Evolutionary conservation across 2,329 filamentous ascomycete genomes (phyloP).

Genomic region (Pseudocercospora macadamiae): DNA sequence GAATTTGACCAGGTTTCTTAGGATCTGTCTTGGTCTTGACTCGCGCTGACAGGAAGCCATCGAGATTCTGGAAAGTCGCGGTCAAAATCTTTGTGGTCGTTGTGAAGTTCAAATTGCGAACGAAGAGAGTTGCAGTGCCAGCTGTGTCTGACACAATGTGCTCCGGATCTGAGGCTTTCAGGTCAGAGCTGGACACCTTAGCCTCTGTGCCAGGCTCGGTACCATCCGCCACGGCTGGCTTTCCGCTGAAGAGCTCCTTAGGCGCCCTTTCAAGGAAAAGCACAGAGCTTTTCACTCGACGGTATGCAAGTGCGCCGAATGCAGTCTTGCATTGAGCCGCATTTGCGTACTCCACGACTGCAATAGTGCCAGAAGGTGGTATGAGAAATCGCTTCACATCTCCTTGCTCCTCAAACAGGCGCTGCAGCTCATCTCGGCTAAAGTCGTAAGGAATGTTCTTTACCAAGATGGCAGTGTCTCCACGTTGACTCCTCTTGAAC

Average conservation of each 20-base stretch:
- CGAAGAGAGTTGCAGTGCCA: conserved; percentile 70
- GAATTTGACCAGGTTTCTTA: conserved; percentile 82
- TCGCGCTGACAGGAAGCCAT: conserved; percentile 84
- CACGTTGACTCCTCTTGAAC: conserved; percentile 82
- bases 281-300: conserved; percentile 86
- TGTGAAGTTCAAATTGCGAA: conserved; percentile 90
- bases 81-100: conserved; percentile 78
- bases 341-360: conserved; percentile 85
- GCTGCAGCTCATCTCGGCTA: conserved; percentile 74
- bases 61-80: conserved; percentile 76
- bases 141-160: conserved; percentile 62
- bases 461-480: conserved; percentile 83
- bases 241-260: conserved; percentile 69
- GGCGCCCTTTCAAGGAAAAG: conserved; percentile 94
- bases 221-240: conserved; percentile 18
- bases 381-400: conserved; percentile 81
- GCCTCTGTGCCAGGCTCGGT: conserved; percentile 43
- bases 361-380: conserved; percentile 90
- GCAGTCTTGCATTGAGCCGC: conserved; percentile 79
- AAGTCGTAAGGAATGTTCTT: conserved; percentile 94
- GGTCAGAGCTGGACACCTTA: conserved; percentile 69
- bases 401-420: conserved; percentile 83
- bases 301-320: conserved; percentile 83
- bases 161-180: conserved; percentile 60
- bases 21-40: conserved; percentile 93